Evolutionary conservation across 2,329 filamentous ascomycete species (phyloP), one percentile per base, ranked within the genome.

Genomic region (Botrytis fabae): DNA sequence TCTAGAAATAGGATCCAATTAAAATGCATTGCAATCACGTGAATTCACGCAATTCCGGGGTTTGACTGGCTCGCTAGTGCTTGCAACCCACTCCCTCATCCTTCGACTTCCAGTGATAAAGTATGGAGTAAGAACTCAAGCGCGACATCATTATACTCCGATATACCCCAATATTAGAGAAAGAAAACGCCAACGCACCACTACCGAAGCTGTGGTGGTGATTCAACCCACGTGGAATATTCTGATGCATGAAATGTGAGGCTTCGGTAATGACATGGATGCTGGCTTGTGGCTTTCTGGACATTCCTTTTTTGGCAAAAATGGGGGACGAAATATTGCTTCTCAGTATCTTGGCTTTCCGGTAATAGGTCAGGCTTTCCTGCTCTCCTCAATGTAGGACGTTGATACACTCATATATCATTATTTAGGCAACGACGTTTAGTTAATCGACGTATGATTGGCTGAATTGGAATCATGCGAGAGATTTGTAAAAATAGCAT

Each of bases 381-480:
- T 35, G 9, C 25, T 20, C 6, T 38, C 22, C 44, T 22, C 22
- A n/a, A 35, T 51, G 22, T 9, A 48, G 63, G 28, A 25, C 10
- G 1, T 46, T 32, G 38, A n/a, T 12, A 54, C 9, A 32, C 42
- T 51, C 32, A 25, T 9, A 32, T 66, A 28, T 42, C 25, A 69
- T 72, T 51, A 51, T 60, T 51, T 61, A 69, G 70, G 63, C 70
- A 72, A 46, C 70, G 54, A 69, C 20, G 8, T 68, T 69, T 32
- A 35, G 25, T 40, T 60, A 32, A 28, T 40, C 32, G n/a, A n/a
- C n/a, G 20, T 12, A 40, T 28, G 48, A 44, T 68, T 68, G 9
- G 38, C 44, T 18, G 4, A 22, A n/a, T 9, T 25, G 64, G 14
- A 68, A 28, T 25, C 18, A 68, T 57, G 32, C 54, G 9, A 25